Base-by-base conservation (phyloP, 345 rosid species). In the Eucalyptus regnans region DNA sequence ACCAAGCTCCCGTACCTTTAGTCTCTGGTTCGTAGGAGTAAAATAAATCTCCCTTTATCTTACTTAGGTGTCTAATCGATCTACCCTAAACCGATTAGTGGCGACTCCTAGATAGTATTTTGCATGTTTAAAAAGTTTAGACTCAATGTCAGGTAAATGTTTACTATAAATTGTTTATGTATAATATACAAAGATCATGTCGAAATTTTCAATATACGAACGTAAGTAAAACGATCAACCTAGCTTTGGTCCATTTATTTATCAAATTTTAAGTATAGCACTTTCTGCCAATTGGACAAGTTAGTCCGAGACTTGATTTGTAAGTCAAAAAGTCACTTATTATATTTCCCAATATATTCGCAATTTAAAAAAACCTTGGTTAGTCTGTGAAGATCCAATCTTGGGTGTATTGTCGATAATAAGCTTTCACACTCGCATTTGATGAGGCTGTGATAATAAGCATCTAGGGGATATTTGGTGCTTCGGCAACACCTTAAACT, bases 81-180 rank as follows among this genome's bases (percentile, higher is more conserved):
- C 3, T 33, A 33, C 33, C 33, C 33, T 33, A 33, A 33, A 33
- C 33, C 3, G 33, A 33, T 33, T 33, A 33, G 33, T 33, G 33
- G 33, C 33, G 33, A 33, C 33, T 33, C 33, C 33, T 33, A 33
- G 33, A 33, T 33, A 33, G 33, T 33, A 33, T 33, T 33, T 33
- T 33, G 33, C 33, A 33, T 33, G 33, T 33, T 33, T 33, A 33
- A 33, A 33, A 33, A 33, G 33, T 33, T 33, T 33, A 33, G 33
- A 33, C 33, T 33, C 95, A 93, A 54, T 94, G 96, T 87, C 94
- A 94, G 93, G 96, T 94, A 52, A 58, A 16, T 44, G 31, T 22
- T 13, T 2, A 25, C 46, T 41, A 33, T 76, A 41, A 76, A 37
- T 76, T 52, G 56, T 76, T 12, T 37, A 18, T 9, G 48, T 12